Evolutionary conservation across 495 filamentous ascomycete genomes (phyloP), one percentile per base, ranked within the genome.

Genomic region (Penicillium ochrochloron): DNA sequence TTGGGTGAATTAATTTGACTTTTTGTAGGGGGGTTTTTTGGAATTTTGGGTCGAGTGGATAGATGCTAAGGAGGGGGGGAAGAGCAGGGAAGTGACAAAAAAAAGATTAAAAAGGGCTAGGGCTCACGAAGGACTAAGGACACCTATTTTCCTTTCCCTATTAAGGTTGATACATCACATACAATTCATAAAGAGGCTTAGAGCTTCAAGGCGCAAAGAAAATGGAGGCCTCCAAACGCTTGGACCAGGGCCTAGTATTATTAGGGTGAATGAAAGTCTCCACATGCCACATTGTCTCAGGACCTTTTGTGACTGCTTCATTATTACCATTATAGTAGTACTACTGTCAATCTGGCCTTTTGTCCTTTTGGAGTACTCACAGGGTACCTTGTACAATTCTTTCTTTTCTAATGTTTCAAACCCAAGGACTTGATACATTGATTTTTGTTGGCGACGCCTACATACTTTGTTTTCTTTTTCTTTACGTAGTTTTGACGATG

Each of bases 141-240:
- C 46, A 14, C 50, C 33, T 54, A 15, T 21, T 11, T 15, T 10
- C 14, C 10, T 62, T 31, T 62, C 14, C 11, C 52, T 21, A n/a
- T 57, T 31, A 15, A 37, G 53, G n/a, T 23, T 56, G 57, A 65
- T 65, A 65, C 48, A 60, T 65, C 57, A 53, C 56, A 57, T 35
- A 9, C 53, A 44, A 44, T 33, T 33, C 39, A 19, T 17, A 12
- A 6, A 42, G 23, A 21, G 35, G n/a, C 35, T 25, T 27, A 15
- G 55, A 41, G 25, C 31, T 3, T 33, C 5, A 5, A 33, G 31
- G 31, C 31, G 8, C 21, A 12, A 15, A 35, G 34, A 25, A 55
- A 58, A 58, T 44, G 31, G 56, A 56, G 53, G n/a, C 17, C 53
- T 37, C 39, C 39, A 42, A 34, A 50, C 60, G 52, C 51, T 62